A percentile compares a stretch with the other conserved stretches of the same genome.
Conservation (phyloP, 805 yeast species). For the Huiozyma sinensis region DNA sequence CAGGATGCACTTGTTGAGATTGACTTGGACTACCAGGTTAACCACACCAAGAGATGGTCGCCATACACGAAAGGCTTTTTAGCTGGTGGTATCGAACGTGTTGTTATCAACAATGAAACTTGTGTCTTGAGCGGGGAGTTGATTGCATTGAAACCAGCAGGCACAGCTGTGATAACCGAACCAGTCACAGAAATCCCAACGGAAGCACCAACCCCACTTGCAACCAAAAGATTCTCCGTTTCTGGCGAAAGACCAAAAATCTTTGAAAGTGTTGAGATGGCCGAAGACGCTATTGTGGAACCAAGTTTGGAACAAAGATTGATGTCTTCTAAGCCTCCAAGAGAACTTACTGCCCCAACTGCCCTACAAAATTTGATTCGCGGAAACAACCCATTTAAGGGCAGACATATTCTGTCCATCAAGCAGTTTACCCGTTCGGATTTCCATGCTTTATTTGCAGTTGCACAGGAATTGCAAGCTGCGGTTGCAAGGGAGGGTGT, state of each 20-base stretch:
- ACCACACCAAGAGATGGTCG: slow-evolving; percentile 43
- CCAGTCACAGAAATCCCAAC: slow-evolving; percentile 23
- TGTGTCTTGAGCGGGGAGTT: slow-evolving; percentile 77
- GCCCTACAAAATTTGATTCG: slow-evolving; percentile 71
- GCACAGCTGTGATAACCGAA: slow-evolving; percentile 43
- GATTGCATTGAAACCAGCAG: slow-evolving; percentile 48
- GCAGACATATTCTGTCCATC: slow-evolving; percentile 81
- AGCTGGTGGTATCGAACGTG: slow-evolving; percentile 83
- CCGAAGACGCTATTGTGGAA: slow-evolving; percentile 45
- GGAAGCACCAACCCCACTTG: slow-evolving; percentile 32
- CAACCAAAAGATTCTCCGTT: slow-evolving; percentile 43
- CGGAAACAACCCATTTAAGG: slow-evolving; percentile 78
- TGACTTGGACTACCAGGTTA: slow-evolving; percentile 52
- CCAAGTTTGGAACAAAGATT: slow-evolving; percentile 33
- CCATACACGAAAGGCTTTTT: slow-evolving; percentile 45
- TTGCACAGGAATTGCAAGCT: slow-evolving; percentile 95
- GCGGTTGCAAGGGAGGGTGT: slow-evolving; percentile 96
- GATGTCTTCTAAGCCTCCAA: slow-evolving; percentile 64
- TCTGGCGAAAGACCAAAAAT: slow-evolving; percentile 31
- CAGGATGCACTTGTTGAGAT: slow-evolving; percentile 66
- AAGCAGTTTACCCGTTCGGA: slow-evolving; percentile 80
- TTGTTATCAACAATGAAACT: slow-evolving; percentile 64
- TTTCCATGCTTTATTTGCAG: slow-evolving; percentile 84
- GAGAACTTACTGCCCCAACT: slow-evolving; percentile 64
- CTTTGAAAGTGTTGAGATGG: slow-evolving; percentile 31